phyloP scores from a whole-genome alignment of 73 alveolate genomes.

The Effrenium voratum region DNA sequence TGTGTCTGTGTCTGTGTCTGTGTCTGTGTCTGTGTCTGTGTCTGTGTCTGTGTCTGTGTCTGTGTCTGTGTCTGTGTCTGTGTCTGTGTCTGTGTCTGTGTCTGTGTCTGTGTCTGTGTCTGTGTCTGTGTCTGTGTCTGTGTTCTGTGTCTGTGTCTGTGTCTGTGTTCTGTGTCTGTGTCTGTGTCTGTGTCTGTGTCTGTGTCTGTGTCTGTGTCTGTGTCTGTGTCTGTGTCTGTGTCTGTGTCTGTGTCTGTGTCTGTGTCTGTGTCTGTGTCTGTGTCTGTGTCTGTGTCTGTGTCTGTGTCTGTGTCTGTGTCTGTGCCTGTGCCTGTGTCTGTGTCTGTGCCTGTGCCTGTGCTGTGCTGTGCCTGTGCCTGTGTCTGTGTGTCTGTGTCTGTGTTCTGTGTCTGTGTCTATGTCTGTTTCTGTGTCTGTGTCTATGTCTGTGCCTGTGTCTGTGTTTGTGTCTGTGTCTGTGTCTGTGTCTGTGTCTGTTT shows the following conservation, averaged over 20 bases:
- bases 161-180: too few relatives aligned
- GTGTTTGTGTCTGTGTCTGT: too few relatives aligned
- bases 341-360: too few relatives aligned
- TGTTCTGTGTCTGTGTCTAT: too few relatives aligned
- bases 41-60: background rate
- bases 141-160: too few relatives aligned
- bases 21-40: background rate
- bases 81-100: background rate
- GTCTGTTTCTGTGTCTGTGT: too few relatives aligned
- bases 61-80: background rate
- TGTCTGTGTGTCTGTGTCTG: too few relatives aligned
- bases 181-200: background rate
- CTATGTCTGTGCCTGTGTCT: too few relatives aligned
- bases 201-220: background rate
- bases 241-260: background rate
- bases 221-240: background rate
- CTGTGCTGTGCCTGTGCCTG: too few relatives aligned
- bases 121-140: background rate
- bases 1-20: constrained; percentile 4
- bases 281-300: background rate
- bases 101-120: background rate
- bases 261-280: background rate
- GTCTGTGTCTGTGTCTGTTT: too few relatives aligned
- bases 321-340: too few relatives aligned
- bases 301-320: background rate